Conservation (phyloP, 345 rosid species). For the Corchorus olitorius region DNA sequence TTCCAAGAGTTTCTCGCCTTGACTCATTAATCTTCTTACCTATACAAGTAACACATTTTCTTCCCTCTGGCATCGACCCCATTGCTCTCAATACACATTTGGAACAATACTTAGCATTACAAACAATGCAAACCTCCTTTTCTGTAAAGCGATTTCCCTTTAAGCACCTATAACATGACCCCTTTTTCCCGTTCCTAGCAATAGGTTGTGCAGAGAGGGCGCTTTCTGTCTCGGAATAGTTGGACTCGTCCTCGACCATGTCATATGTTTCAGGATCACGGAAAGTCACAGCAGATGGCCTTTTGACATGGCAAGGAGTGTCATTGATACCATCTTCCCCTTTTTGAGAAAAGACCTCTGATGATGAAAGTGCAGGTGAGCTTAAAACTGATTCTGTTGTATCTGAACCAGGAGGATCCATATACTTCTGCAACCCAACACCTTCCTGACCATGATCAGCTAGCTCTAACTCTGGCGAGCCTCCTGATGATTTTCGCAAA, state of each 20-base stretch:
- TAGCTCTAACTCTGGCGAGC: constrained; percentile 18
- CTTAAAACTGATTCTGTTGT: constrained; percentile 31
- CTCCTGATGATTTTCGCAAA: constrained; percentile 21
- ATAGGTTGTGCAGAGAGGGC: constrained; percentile 38
- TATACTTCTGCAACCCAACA: constrained; percentile 26
- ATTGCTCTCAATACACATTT: constrained; percentile 76
- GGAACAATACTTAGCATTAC: constrained; percentile 73
- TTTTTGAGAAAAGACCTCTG: constrained; percentile 37
- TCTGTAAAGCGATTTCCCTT: constrained; percentile 61
- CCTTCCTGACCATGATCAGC: constrained; percentile 17
- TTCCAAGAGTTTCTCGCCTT: constrained; percentile 59
- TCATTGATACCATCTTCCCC: constrained; percentile 37
- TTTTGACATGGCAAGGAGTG: constrained; percentile 38
- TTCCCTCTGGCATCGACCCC: constrained; percentile 94
- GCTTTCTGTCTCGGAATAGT: constrained; percentile 38
- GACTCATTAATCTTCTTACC: constrained; percentile 71
- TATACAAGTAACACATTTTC: constrained; percentile 77
- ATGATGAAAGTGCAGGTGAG: constrained; percentile 38
- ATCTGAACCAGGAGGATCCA: constrained; percentile 33
- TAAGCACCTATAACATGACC: constrained; percentile 75
- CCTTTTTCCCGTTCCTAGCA: constrained; percentile 66
- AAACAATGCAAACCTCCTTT: constrained; percentile 86
- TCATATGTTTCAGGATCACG: constrained; percentile 46
- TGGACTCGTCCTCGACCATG: constrained; percentile 38
- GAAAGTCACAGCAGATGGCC: constrained; percentile 58